Percentiles rank a stretch among this genome's conserved stretches.
Conservation (phyloP, 2,329 filamentous ascomycete genomes). For the Xylariomycetidae sp. region DNA sequence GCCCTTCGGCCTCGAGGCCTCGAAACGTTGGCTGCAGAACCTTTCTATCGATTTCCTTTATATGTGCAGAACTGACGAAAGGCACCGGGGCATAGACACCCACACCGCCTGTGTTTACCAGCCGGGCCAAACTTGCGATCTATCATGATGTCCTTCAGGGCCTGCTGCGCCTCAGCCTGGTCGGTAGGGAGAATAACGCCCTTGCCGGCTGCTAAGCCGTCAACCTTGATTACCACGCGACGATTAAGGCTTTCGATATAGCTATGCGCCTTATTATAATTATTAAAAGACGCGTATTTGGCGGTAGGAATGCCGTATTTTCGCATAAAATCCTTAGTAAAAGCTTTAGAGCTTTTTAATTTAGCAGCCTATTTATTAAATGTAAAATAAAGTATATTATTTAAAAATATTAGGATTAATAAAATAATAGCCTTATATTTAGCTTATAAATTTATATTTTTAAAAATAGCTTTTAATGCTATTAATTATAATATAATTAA, state of each 20-base stretch:
- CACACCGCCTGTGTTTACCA: constrained; percentile 71
- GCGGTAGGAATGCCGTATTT: constrained; percentile 69
- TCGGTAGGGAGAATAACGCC: constrained; percentile 38
- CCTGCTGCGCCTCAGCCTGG: constrained; percentile 58
- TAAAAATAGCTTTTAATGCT: constrained; percentile 69
- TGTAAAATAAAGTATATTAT: constrained; percentile 61
- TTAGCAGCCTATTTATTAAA: constrained; percentile 63
- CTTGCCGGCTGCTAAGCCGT: constrained; percentile 73
- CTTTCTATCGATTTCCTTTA: constrained; percentile 53
- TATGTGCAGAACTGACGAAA: constrained; percentile 45
- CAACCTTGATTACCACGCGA: constrained; percentile 69
- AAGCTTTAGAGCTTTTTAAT: constrained; percentile 76
- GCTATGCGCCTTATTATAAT: constrained; percentile 52
- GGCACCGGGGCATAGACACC: constrained; percentile 66
- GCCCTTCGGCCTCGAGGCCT: constrained; percentile 54
- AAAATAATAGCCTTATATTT: too few relatives aligned
- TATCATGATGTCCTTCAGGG: constrained; percentile 64
- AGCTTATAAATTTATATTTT: neutral
- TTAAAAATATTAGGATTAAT: constrained; percentile 15
- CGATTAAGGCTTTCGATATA: constrained; percentile 58
- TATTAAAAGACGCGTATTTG: constrained; percentile 63
- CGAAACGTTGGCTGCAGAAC: constrained; percentile 61
- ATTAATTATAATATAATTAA: constrained; percentile 56
- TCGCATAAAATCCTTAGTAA: constrained; percentile 77
- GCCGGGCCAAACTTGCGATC: constrained; percentile 61